phyloP scores from a whole-genome alignment of 139 green algal species.

The Chlamydomonas sp. region DNA sequence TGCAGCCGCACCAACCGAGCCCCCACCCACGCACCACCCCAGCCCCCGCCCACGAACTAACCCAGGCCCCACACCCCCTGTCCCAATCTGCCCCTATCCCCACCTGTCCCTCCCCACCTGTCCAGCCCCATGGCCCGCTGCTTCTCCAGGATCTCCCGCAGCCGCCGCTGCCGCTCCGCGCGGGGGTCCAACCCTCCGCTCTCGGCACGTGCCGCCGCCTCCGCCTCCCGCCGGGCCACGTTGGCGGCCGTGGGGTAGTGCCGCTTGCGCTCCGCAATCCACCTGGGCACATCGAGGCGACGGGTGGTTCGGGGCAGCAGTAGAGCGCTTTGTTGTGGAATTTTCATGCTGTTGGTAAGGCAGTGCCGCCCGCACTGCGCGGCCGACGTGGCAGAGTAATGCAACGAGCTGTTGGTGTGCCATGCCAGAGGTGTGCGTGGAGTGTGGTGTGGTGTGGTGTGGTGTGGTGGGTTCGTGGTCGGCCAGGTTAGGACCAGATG shows the following conservation, averaged over 20 bases:
- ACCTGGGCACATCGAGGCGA: too few relatives aligned
- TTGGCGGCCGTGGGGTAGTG: conserved; percentile 58
- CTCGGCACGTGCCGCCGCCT: not conserved
- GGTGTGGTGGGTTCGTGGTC: not conserved
- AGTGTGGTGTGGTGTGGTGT: not conserved
- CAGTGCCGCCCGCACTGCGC: too few relatives aligned
- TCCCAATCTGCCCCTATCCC: too few relatives aligned
- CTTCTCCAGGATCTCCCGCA: conserved; percentile 55
- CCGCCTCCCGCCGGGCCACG: conserved; percentile 17
- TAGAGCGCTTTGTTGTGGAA: too few relatives aligned
- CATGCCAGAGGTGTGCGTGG: too few relatives aligned
- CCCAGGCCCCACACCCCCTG: too few relatives aligned
- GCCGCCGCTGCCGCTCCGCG: conserved; percentile 22
- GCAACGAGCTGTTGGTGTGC: too few relatives aligned
- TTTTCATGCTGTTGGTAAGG: too few relatives aligned
- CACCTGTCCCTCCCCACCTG: conserved; percentile 3
- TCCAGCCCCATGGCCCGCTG: conserved; percentile 54
- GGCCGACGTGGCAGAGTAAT: too few relatives aligned
- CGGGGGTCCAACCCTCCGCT: conserved; percentile 48
- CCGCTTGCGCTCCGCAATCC: conserved; percentile 56
- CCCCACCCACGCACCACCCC: not conserved
- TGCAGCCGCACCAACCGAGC: not conserved
- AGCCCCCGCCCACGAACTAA: not conserved
- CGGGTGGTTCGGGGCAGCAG: too few relatives aligned
- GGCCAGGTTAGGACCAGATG: not conserved